These are phyloP conservation scores for Papilionanthe hybrid DNA, from an alignment of 116 monocot genomes.

Conservation along the genomic window DNA sequence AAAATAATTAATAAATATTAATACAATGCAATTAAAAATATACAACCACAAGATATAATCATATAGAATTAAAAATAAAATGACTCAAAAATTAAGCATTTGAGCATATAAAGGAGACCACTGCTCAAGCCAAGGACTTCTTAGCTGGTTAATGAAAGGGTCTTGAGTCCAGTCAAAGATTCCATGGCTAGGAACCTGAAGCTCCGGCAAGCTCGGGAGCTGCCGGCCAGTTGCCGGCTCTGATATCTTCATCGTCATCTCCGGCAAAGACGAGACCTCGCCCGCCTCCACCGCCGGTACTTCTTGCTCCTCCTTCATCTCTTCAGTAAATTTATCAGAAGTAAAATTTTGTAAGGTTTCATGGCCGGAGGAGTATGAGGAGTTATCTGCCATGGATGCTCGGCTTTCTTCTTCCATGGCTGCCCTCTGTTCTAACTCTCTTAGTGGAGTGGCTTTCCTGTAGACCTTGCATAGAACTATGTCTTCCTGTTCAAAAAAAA, in stretches of 20 bases:
- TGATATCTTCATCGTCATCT: slow-evolving; percentile 10
- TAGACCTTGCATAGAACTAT: slow-evolving; percentile 77
- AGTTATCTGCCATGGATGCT: background rate
- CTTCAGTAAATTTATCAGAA: background rate
- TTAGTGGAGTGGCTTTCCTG: slow-evolving; percentile 59
- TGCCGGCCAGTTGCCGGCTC: slow-evolving; percentile 18
- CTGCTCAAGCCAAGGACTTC: slow-evolving; percentile 36
- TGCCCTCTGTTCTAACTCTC: slow-evolving; percentile 69
- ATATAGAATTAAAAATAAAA: too few relatives aligned
- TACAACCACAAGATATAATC: too few relatives aligned
- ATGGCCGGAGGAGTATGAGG: background rate
- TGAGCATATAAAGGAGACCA: slow-evolving; percentile 9
- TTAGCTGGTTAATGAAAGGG: slow-evolving; percentile 29
- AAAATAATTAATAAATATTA: too few relatives aligned
- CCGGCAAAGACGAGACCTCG: background rate
- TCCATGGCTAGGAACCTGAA: slow-evolving; percentile 6
- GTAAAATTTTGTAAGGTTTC: background rate
- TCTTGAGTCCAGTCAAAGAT: slow-evolving; percentile 19
- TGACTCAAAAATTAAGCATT: background rate
- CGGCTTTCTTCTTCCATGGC: slow-evolving; percentile 29
- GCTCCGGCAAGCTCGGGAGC: slow-evolving; percentile 11
- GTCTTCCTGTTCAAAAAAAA: slow-evolving; percentile 30
- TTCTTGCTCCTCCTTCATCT: background rate
- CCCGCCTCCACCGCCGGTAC: background rate
- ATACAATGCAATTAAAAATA: too few relatives aligned